Conservation (phyloP, 306 rosid species). For the Acacia confusa region DNA sequence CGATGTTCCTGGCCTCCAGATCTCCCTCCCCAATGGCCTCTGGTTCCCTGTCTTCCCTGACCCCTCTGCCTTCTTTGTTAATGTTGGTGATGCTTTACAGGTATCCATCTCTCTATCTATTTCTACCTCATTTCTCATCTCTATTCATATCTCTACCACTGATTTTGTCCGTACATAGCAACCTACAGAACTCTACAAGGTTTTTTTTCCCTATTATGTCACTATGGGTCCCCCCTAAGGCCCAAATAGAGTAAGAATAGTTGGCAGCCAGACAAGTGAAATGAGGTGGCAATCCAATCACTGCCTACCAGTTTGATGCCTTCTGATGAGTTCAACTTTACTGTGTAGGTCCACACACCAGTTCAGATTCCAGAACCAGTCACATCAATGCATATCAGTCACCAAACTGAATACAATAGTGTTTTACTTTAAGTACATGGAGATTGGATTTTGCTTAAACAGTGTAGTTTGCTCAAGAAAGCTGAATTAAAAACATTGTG, state of each 20-base stretch:
- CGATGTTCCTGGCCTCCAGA: conserved; percentile 81
- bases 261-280: conserved; percentile 33
- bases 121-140: not conserved
- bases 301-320: conserved; percentile 30
- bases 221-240: not conserved
- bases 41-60: conserved; percentile 82
- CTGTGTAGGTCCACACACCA: not conserved
- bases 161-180: not conserved
- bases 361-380: conserved; percentile 24
- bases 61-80: conserved; percentile 69
- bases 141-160: not conserved
- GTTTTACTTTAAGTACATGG: not conserved
- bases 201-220: not conserved
- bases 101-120: conserved; percentile 24
- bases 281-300: conserved; percentile 32
- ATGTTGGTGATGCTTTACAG: conserved; percentile 78
- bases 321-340: not conserved
- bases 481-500: not conserved
- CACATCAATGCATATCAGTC: not conserved
- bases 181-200: not conserved
- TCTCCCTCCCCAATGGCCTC: conserved; percentile 51
- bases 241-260: not conserved
- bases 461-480: not conserved
- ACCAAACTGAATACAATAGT: not conserved
- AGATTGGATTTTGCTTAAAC: not conserved